A percentile compares a stretch with the other conserved stretches of the same genome.
Evolutionary conservation across 2,329 filamentous ascomycete species (phyloP).

Genomic region (Colletotrichum zoysiae): DNA sequence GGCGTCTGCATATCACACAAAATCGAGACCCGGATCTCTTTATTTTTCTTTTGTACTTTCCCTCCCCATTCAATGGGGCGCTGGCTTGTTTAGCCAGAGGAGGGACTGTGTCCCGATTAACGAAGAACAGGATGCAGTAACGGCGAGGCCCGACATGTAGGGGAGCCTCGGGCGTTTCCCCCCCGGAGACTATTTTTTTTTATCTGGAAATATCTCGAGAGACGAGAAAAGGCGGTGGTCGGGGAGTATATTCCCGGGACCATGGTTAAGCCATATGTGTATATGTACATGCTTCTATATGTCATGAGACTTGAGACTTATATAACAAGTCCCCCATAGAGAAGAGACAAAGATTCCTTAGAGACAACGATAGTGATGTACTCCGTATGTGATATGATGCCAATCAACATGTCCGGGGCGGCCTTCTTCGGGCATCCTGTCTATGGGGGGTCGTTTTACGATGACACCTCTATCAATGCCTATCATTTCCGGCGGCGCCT

Average conservation of each 20-base stretch:
- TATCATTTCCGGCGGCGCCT: background rate
- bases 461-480: background rate
- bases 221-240: background rate
- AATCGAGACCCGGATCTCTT: background rate
- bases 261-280: background rate
- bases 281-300: background rate
- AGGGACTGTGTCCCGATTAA: background rate
- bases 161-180: background rate
- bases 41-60: background rate
- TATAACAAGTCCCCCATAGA: background rate
- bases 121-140: background rate
- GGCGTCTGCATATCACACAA: constrained; percentile 14
- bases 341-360: background rate
- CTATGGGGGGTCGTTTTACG: background rate
- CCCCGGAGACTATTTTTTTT: too few species aligned
- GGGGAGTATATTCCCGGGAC: background rate
- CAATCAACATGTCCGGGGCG: too few species aligned
- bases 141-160: background rate
- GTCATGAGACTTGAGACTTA: background rate
- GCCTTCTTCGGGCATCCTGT: background rate
- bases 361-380: background rate
- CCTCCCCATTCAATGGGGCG: background rate
- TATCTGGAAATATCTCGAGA: background rate
- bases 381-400: too few species aligned
- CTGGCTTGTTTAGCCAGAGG: background rate